These are phyloP conservation scores for Metarhizium rileyi DNA, from an alignment of 2,329 filamentous ascomycete species.

Conservation along the genomic window DNA sequence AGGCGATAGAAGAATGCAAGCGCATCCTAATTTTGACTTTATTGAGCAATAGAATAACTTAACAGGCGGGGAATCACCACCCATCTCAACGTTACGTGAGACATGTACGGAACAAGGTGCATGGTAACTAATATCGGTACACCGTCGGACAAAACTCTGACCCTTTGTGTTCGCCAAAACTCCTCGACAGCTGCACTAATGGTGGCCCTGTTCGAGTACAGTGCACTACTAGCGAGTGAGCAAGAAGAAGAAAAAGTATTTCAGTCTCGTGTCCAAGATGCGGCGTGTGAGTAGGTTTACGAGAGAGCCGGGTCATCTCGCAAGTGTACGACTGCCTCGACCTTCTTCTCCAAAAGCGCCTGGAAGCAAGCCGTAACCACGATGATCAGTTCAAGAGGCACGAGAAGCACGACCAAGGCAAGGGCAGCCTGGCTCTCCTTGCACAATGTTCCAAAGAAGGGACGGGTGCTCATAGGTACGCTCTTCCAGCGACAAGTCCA, in stretches of 20 bases:
- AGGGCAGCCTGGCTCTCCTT: slow-evolving; percentile 44
- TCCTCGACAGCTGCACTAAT: neutral
- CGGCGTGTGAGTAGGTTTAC: slow-evolving; percentile 4
- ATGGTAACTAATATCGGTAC: neutral
- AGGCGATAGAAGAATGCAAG: neutral
- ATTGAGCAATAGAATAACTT: neutral
- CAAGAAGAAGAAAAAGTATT: neutral
- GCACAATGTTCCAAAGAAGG: slow-evolving; percentile 48
- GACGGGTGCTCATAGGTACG: slow-evolving; percentile 40
- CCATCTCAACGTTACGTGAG: neutral
- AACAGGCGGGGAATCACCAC: neutral
- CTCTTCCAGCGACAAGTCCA: slow-evolving; percentile 53
- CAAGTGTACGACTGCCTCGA: slow-evolving; percentile 19
- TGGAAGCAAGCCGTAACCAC: slow-evolving; percentile 37
- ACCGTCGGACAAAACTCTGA: neutral
- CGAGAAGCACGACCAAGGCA: slow-evolving; percentile 44
- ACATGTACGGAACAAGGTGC: neutral
- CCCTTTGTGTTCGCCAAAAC: neutral
- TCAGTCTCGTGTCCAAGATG: neutral
- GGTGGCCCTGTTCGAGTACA: too few species aligned
- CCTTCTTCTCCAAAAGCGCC: slow-evolving; percentile 33
- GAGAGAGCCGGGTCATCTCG: slow-evolving; percentile 20
- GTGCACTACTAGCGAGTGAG: neutral
- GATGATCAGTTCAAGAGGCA: slow-evolving; percentile 44
- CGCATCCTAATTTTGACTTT: neutral